Base-by-base conservation (phyloP, 2,329 filamentous ascomycete genomes). In the Cryphonectria nitschkei region DNA sequence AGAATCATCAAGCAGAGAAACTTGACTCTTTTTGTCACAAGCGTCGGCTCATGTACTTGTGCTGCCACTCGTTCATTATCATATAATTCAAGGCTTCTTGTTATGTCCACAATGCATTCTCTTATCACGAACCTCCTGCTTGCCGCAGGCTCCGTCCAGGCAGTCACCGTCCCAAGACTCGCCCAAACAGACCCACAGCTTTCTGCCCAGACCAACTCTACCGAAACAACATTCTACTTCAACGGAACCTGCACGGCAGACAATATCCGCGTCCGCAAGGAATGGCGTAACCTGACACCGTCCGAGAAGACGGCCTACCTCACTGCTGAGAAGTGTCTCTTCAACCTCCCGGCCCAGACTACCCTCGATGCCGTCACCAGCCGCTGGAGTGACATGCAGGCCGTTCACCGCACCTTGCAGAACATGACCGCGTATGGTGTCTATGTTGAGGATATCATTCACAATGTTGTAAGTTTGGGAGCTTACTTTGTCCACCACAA, bases 341-440 rank as follows among this genome's bases (percentile, higher is more conserved):
- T 80, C 75, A 73, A 73, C 4, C 22, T 58, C 1, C 76, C 77
- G 1, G 73, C 77, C 6, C 73, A 71, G 67, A 74, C 73, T 4
- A 76, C 74, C 50, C 73, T 78, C 39, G 52, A 74, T 6, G 77
- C 78, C 16, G 76, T 78, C 9, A 58, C 73, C 54, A 79, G 69
- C n/a, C 72, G 76, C 39, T 80, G 77, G 75, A 79, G 81, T 56
- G 80, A 81, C 65, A 70, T 81, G 8, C 75, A 80, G 62, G 79
- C 77, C 19, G 72, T 75, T 8, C 80, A 81, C 66, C 77, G 78
- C 50, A 70, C 72, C 14, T 77, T 79, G 58, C 72, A 76, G 6
- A 73, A 74, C 34, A 77, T 76, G 65, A 77, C 61, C 5, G 3
- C 26, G 16, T 22, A 64, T 43, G 41, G 13, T 16, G n/a, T 29